Evolutionary conservation across 2,329 filamentous ascomycete genomes (phyloP), one percentile per base, ranked within the genome.

Genomic region (Ceratocystis lukuohia): DNA sequence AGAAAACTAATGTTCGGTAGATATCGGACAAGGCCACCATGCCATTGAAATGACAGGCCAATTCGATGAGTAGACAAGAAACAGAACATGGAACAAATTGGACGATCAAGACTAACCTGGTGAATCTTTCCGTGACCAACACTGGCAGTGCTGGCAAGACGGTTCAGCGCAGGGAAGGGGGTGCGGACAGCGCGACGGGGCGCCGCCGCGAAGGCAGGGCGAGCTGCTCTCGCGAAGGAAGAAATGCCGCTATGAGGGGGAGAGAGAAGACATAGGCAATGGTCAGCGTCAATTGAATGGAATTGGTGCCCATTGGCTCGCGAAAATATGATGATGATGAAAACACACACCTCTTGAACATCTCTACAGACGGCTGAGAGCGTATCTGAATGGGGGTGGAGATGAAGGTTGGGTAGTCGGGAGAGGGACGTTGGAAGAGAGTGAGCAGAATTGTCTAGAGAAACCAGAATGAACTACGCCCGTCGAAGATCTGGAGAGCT

Each of bases 281-380:
- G 61, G 65, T 67, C 62, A 64, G 69, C 71, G 68, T 73, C 76
- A 66, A 66, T 66, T 62, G 61, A 64, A 48, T 45, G 80, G 80
- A 82, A 82, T 80, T 77, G 67, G 68, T 41, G 69, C 69, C 66
- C 30, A 69, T 69, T 70, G 69, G 69, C 67, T 67, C 68, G 68
- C 65, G 70, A 72, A 73, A 74, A 71, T 64, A 71, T 61, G 46
- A 69, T 75, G 64, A 69, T 71, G 68, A 69, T 72, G 69, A 70
- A 68, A 69, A 66, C 74, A 83, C 85, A 79, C 79, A 90, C 87
- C 86, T 89, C 86, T 88, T 88, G 81, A 89, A 87, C 87, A 90
- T 90, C 85, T 83, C 88, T 82, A 78, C 78, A 81, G 84, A 86
- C 84, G 82, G 82, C 79, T 79, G 80, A 83, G 82, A 84, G 82